phyloP scores from a whole-genome alignment of 1,284 basidiomycete species.

The Ganoderma boninense region DNA sequence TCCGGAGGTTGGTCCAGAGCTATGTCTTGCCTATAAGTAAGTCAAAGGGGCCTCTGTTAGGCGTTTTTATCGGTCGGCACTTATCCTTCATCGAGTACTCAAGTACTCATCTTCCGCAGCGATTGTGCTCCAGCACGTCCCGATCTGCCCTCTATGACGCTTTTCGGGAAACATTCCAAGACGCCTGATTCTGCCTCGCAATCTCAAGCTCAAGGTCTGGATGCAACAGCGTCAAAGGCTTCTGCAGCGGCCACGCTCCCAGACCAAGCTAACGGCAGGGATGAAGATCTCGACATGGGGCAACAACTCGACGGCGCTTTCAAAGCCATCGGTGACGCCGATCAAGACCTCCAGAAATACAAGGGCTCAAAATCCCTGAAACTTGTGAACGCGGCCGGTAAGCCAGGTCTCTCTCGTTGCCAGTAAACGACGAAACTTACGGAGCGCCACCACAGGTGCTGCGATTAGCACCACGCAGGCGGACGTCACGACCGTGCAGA shows the following conservation, averaged over 20 bases:
- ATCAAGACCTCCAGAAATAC: slow-evolving; percentile 16
- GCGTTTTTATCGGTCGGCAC: too few species aligned
- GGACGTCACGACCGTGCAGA: slow-evolving; percentile 12
- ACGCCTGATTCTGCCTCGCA: background rate
- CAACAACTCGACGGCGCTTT: slow-evolving; percentile 21
- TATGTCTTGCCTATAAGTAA: background rate
- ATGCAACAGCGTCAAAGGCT: background rate
- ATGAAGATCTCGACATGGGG: slow-evolving; percentile 15
- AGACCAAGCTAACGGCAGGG: background rate
- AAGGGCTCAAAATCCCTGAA: slow-evolving; percentile 8
- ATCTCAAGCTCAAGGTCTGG: background rate
- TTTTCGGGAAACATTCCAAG: background rate
- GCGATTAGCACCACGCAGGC: slow-evolving; percentile 5
- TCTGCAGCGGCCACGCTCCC: slow-evolving; percentile 4
- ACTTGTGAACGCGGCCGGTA: slow-evolving; percentile 21
- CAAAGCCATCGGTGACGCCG: slow-evolving; percentile 9
- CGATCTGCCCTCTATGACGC: background rate
- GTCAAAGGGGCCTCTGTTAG: too few species aligned
- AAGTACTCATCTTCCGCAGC: background rate
- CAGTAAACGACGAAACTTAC: background rate
- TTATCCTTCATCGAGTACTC: too few species aligned
- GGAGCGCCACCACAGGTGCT: slow-evolving; percentile 2
- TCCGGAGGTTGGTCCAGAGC: background rate
- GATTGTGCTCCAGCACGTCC: background rate
- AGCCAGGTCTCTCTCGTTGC: background rate